Evolutionary conservation across 1,284 basidiomycete species (phyloP).

Genomic region (Puccinia triticina): DNA sequence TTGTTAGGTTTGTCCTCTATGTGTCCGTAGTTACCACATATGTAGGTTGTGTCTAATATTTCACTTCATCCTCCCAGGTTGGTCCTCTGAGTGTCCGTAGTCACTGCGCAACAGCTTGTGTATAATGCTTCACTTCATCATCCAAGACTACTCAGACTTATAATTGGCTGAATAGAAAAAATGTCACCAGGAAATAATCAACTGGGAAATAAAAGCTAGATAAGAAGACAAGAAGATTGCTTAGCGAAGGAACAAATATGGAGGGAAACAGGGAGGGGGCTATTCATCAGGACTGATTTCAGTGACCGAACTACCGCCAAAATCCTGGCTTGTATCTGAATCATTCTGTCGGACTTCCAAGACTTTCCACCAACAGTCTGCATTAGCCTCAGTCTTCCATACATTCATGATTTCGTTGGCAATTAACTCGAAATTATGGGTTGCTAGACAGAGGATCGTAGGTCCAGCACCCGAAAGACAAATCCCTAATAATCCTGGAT

Average conservation of each 20-base stretch:
- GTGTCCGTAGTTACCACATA: no score
- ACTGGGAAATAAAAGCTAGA: not conserved
- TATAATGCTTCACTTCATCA: no score
- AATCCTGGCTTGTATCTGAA: not conserved
- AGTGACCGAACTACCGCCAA: constrained; percentile 25
- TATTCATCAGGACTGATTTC: constrained; percentile 24
- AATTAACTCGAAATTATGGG: constrained; percentile 71
- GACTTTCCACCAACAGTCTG: constrained; percentile 54
- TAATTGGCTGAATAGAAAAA: no score
- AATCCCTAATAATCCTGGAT: constrained; percentile 92
- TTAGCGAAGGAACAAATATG: not conserved
- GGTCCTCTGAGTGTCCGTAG: no score
- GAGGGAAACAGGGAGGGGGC: not conserved
- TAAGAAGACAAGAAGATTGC: not conserved
- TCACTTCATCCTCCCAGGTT: no score
- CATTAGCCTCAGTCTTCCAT: constrained; percentile 53
- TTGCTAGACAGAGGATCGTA: constrained; percentile 95
- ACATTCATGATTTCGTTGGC: constrained; percentile 54
- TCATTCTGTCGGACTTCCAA: constrained; percentile 53
- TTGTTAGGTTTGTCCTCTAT: no score
- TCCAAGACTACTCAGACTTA: no score
- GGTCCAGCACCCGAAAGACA: constrained; percentile 97
- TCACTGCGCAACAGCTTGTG: no score
- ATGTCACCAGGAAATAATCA: no score
- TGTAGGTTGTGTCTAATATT: no score